These are phyloP conservation scores for Diplosphaera chodatii DNA, from an alignment of 139 green algal genomes.

Conservation along the genomic window DNA sequence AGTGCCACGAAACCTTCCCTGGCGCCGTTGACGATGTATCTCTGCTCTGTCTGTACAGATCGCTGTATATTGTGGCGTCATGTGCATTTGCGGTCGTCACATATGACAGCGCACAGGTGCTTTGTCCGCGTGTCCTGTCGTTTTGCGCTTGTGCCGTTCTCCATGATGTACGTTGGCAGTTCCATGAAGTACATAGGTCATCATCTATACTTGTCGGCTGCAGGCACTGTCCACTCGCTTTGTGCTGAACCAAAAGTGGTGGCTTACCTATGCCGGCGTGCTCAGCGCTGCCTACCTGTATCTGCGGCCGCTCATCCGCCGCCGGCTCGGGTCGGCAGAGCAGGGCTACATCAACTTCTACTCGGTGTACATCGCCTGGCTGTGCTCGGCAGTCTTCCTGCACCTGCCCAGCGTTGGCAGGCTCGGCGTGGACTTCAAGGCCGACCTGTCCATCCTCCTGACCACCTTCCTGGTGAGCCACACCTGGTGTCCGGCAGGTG, in stretches of 20 bases:
- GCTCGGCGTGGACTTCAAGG: conserved; percentile 69
- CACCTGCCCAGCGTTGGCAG: conserved; percentile 70
- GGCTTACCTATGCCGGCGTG: background rate
- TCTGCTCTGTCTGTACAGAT: background rate
- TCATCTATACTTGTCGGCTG: background rate
- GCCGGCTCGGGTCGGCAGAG: conserved; percentile 57
- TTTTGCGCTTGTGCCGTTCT: too few species aligned
- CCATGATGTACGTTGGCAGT: too few species aligned
- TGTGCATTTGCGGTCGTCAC: background rate
- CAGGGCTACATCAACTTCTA: conserved; percentile 73
- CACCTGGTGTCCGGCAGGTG: too few species aligned
- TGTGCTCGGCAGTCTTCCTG: conserved; percentile 73
- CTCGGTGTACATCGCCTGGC: conserved; percentile 74
- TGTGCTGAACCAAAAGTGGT: background rate
- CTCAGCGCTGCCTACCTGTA: conserved; percentile 63
- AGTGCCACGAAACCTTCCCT: background rate
- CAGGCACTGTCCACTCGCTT: background rate
- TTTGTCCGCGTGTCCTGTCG: background rate
- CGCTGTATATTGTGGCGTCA: background rate
- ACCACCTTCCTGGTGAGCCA: conserved; percentile 45
- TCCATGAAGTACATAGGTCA: too few species aligned
- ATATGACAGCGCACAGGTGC: background rate
- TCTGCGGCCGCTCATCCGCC: conserved; percentile 62
- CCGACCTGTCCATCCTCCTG: conserved; percentile 67
- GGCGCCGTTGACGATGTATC: background rate